These are phyloP conservation scores for Vickermania ingenoplastis DNA, from an alignment of 208 protist genomes.

Conservation along the genomic window DNA sequence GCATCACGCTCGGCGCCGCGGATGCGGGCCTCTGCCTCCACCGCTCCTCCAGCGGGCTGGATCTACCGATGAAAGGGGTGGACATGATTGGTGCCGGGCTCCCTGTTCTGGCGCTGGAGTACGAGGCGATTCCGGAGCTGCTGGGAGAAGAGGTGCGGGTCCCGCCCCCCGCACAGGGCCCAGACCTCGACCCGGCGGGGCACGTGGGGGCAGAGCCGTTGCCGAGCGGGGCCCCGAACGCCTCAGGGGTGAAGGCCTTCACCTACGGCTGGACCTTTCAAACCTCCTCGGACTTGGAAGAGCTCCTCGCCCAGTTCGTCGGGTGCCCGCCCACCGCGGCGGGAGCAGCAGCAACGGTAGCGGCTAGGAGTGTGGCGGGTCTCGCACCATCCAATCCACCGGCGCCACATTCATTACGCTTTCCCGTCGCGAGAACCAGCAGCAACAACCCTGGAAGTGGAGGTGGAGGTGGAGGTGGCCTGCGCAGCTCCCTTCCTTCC, in stretches of 20 bases:
- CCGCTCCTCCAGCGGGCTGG: conserved; percentile 88
- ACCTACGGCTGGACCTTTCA: conserved; percentile 55
- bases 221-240: conserved; percentile 2
- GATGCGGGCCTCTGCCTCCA: conserved; percentile 95
- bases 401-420: too few relatives aligned
- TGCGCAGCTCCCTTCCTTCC: too few relatives aligned
- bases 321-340: conserved; percentile 13
- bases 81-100: conserved; percentile 94
- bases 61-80: conserved; percentile 98
- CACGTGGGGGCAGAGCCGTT: conserved; percentile 6
- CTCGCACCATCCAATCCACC: too few relatives aligned
- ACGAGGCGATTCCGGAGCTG: conserved; percentile 82
- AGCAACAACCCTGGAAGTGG: too few relatives aligned
- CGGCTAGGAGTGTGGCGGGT: too few relatives aligned
- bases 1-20: conserved; percentile 73
- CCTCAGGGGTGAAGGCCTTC: conserved; percentile 22
- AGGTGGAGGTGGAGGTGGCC: too few relatives aligned
- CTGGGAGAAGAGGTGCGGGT: conserved; percentile 60
- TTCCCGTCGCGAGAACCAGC: too few relatives aligned
- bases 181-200: too few relatives aligned
- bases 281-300: conserved; percentile 39
- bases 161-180: conserved; percentile 21
- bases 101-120: conserved; percentile 88
- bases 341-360: background rate
- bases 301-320: conserved; percentile 29